phyloP scores from a whole-genome alignment of 2,329 filamentous ascomycete species.

The Aspergillus hiratsukae region DNA sequence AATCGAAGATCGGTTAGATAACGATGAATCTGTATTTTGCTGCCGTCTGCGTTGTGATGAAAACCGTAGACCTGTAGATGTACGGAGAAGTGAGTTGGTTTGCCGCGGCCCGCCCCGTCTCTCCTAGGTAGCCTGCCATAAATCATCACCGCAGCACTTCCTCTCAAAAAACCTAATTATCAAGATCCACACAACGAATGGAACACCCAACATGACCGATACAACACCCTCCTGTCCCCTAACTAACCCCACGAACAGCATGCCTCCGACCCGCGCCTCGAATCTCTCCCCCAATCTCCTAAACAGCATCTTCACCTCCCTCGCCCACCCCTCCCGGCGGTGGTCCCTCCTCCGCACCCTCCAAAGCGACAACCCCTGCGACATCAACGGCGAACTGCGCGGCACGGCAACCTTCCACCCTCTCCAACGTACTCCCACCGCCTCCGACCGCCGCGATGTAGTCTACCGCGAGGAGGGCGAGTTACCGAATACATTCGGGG shows the following conservation, averaged over 20 bases:
- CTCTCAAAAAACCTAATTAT: neutral
- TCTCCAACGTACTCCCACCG: constrained; percentile 3
- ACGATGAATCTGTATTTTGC: neutral
- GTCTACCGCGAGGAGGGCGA: constrained; percentile 43
- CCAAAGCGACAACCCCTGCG: constrained; percentile 37
- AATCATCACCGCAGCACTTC: neutral
- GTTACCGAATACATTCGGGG: constrained; percentile 26
- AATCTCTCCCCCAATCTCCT: constrained; percentile 16
- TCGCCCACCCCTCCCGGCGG: constrained; percentile 21
- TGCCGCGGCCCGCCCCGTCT: neutral
- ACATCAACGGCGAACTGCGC: constrained; percentile 39
- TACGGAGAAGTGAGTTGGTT: neutral
- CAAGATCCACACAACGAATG: neutral
- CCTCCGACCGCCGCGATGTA: constrained; percentile 21
- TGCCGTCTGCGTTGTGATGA: neutral
- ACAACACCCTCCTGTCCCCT: neutral
- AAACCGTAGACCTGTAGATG: neutral
- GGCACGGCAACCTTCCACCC: constrained; percentile 38
- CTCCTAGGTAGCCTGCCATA: neutral
- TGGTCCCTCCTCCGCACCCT: constrained; percentile 39
- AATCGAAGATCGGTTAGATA: neutral
- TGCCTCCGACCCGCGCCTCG: neutral
- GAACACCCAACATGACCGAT: neutral
- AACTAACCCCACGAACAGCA: neutral
- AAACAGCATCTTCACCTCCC: constrained; percentile 25